Conservation (phyloP, 176 grass and related monocot genomes). For the Rhipidocladum racemiflorum region DNA sequence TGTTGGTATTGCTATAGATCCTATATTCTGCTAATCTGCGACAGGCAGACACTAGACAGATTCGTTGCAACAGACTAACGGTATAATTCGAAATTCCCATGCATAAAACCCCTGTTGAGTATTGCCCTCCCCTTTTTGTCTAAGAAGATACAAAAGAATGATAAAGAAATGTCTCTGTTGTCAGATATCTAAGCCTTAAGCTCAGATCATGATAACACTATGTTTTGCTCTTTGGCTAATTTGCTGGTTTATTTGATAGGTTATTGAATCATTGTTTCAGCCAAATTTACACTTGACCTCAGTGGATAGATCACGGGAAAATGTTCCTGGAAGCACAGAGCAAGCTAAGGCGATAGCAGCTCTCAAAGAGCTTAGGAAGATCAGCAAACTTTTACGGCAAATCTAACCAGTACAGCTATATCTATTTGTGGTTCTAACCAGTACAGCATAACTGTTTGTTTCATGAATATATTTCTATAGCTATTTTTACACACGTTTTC, state of each 20-base stretch:
- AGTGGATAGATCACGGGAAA: constrained; percentile 28
- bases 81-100: neutral
- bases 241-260: constrained; percentile 41
- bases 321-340: constrained; percentile 34
- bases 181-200: neutral
- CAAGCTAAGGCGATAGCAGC: constrained; percentile 45
- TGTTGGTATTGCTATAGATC: neutral
- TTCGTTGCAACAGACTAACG: neutral
- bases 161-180: neutral
- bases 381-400: constrained; percentile 54
- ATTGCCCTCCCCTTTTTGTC: neutral
- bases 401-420: constrained; percentile 40
- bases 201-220: neutral
- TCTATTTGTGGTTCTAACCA: constrained; percentile 23
- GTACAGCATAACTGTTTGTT: constrained; percentile 9
- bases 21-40: constrained; percentile 10
- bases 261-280: constrained; percentile 53
- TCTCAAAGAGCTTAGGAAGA: constrained; percentile 68
- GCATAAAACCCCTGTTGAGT: neutral
- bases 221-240: constrained; percentile 14
- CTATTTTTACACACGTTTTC: neutral
- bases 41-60: neutral
- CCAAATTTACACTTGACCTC: constrained; percentile 32
- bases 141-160: neutral
- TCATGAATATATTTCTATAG: neutral